These are phyloP conservation scores for Candida parachauliodes DNA, from an alignment of 805 yeast genomes.

Conservation along the genomic window DNA sequence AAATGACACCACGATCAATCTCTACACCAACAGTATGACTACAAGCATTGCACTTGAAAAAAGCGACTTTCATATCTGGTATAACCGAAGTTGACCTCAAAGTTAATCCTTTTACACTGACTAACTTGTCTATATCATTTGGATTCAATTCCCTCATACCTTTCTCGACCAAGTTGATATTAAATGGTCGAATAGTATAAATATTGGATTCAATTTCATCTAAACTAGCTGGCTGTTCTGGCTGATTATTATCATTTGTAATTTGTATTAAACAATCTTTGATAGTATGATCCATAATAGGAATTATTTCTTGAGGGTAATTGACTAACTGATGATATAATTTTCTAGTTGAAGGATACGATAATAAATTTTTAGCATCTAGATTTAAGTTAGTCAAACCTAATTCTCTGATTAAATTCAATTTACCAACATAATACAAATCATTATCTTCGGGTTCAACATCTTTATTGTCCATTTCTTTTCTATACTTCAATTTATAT, in stretches of 20 bases:
- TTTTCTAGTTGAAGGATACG: conserved; percentile 67
- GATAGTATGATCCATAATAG: conserved; percentile 95
- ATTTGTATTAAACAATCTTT: conserved; percentile 84
- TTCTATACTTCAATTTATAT: conserved; percentile 75
- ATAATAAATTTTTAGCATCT: conserved; percentile 75
- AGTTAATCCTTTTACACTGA: conserved; percentile 86
- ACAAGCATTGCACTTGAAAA: conserved; percentile 92
- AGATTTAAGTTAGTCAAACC: conserved; percentile 81
- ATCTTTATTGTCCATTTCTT: conserved; percentile 37
- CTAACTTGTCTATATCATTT: conserved; percentile 88
- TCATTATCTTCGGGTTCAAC: conserved; percentile 61
- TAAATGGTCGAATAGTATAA: conserved; percentile 87
- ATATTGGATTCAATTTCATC: conserved; percentile 78
- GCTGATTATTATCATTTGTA: conserved; percentile 43
- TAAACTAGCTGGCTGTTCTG: conserved; percentile 27
- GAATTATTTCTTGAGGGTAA: conserved; percentile 95
- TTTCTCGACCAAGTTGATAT: conserved; percentile 58
- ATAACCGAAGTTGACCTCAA: conserved; percentile 85
- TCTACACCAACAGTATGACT: conserved; percentile 89
- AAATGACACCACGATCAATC: conserved; percentile 90
- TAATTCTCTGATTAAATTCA: conserved; percentile 69
- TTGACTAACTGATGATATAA: conserved; percentile 81
- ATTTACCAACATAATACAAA: conserved; percentile 66
- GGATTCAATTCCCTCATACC: conserved; percentile 96
- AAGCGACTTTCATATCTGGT: conserved; percentile 97